Base-by-base conservation (phyloP, 768 basidiomycete genomes). In the Boletus bicolor region DNA sequence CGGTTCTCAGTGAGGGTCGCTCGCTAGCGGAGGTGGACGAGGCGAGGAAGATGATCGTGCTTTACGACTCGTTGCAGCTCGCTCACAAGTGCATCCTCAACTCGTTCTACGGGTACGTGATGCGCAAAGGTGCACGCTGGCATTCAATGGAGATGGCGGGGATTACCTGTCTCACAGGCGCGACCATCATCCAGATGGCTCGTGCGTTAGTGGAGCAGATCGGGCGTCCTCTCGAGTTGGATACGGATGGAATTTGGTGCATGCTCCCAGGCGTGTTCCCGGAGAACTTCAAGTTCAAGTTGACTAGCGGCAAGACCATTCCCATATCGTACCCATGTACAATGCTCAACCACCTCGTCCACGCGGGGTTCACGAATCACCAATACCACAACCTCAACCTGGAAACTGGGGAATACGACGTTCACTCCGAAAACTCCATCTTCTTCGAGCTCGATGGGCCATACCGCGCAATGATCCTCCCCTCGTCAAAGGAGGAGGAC, bases 91-190 rank as follows among this genome's bases (percentile, higher is more conserved):
- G 95, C 68, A 99, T 99, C 68, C 83, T 99, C 61, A 99, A 99
- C 77, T 98, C 97, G 4, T 99, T 99, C 80, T 99, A 99, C 68
- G 97, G 97, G 36, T 99, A 99, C 64, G 96, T 99, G 69, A 98
- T 98, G 97, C 86, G 97, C 39, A 98, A 99, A 70, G 97, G 97
- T 50, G 97, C 97, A 17, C 79, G 97, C 32, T 99, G 97, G 97
- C 95, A 98, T 71, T 98, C 96, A 30, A 98, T 99, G 97, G 97
- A 99, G 77, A 99, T 99, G 97, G 97, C 97, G 1, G 97, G 97
- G 7, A 98, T 99, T 59, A 98, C 97, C 11, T 99, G 97, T 74
- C 77, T 98, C 50, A 98, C 97, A 0, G 97, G 97, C 39, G 94
- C 97, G 19, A 91, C 85, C 7, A 98, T 99, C 75, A 98, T 99